phyloP scores from a whole-genome alignment of 1,139 yeast genomes.

The Candida tetrigidarum region DNA sequence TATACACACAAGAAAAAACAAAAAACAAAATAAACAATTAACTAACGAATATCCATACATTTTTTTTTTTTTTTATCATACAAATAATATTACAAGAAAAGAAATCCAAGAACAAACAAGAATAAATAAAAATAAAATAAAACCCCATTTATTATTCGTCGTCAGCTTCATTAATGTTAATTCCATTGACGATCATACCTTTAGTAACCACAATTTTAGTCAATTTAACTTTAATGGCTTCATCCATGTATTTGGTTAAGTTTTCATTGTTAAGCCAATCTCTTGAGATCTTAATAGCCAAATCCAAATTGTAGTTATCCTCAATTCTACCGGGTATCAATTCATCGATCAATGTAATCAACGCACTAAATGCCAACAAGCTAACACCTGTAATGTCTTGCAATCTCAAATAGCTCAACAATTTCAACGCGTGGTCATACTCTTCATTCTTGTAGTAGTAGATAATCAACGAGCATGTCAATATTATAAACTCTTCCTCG shows the following conservation, averaged over 20 bases:
- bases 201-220: conserved; percentile 36
- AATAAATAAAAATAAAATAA: conserved; percentile 6
- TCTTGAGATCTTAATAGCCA: conserved; percentile 30
- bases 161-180: conserved; percentile 21
- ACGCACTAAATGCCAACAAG: conserved; percentile 38
- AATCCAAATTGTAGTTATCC: conserved; percentile 30
- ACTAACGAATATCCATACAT: background rate
- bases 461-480: conserved; percentile 31
- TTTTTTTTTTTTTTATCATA: too few relatives aligned
- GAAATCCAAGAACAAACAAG: too few relatives aligned
- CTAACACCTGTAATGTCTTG: conserved; percentile 16
- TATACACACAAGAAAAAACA: background rate
- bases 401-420: conserved; percentile 31
- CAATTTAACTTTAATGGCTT: conserved; percentile 30
- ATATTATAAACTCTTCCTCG: conserved; percentile 40
- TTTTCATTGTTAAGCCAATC: conserved; percentile 37
- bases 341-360: conserved; percentile 30
- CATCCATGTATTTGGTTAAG: conserved; percentile 23
- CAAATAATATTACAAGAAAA: conserved; percentile 2
- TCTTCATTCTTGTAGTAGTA: conserved; percentile 27
- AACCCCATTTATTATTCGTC: conserved; percentile 17
- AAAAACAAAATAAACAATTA: background rate
- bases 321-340: conserved; percentile 27
- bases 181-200: conserved; percentile 39
- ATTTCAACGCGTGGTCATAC: conserved; percentile 22